Evolutionary conservation across 2,329 filamentous ascomycete genomes (phyloP).

Genomic region (Chaetomiaceae sp.): DNA sequence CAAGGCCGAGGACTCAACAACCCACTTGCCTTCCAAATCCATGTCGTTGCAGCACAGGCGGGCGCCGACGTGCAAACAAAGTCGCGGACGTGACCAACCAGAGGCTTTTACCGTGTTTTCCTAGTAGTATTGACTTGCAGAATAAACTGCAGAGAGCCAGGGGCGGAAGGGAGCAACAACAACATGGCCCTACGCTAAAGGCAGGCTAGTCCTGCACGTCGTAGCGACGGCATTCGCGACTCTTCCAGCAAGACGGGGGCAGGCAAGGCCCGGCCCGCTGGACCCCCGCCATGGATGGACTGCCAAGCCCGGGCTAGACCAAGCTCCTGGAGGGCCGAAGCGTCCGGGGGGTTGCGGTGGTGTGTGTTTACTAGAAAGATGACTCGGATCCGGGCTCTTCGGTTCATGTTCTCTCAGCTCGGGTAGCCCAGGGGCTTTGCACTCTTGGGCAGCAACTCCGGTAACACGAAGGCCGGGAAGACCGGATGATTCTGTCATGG

Average conservation of each 20-base stretch:
- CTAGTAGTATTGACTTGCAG: background rate
- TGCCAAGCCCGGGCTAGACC: background rate
- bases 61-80: background rate
- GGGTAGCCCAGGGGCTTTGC: background rate
- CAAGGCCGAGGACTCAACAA: background rate
- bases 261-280: background rate
- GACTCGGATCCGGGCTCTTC: background rate
- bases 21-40: background rate
- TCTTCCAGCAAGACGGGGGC: conserved; percentile 2
- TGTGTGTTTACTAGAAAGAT: background rate
- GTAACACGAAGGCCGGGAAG: conserved; percentile 6
- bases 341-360: background rate
- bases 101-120: background rate
- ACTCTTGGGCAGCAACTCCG: conserved; percentile 9
- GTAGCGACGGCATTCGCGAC: background rate
- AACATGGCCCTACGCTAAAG: background rate
- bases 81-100: background rate
- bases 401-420: background rate
- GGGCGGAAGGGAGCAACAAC: background rate
- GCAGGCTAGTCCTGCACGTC: background rate
- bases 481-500: background rate
- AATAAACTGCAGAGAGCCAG: background rate
- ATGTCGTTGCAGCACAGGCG: conserved; percentile 2
- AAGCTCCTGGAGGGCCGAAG: background rate
- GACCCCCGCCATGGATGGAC: background rate